These are phyloP conservation scores for Aspergillus ustus DNA, from an alignment of 2,329 filamentous ascomycete species.

Conservation along the genomic window DNA sequence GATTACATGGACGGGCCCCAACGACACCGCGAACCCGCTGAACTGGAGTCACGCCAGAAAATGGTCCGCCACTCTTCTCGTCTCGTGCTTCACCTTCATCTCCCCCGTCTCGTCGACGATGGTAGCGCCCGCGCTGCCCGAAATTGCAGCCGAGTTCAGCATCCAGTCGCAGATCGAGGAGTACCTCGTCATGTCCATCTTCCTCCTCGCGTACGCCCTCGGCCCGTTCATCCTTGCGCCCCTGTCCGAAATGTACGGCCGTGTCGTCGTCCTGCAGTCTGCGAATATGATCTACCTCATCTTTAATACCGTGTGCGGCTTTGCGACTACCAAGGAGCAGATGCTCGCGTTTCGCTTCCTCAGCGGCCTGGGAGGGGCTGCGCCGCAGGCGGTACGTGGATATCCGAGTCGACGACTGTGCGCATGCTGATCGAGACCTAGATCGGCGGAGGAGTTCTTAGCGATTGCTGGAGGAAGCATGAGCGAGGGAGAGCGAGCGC, in stretches of 20 bases:
- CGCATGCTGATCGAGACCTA: constrained; percentile 32
- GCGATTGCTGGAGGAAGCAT: constrained; percentile 64
- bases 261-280: constrained; percentile 20
- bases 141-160: constrained; percentile 58
- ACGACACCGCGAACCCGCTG: constrained; percentile 52
- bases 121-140: constrained; percentile 55
- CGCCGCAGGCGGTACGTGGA: constrained; percentile 18
- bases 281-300: constrained; percentile 23
- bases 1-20: constrained; percentile 36
- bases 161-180: constrained; percentile 51
- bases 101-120: constrained; percentile 68
- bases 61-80: constrained; percentile 60
- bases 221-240: constrained; percentile 26
- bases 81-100: constrained; percentile 64
- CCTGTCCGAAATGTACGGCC: constrained; percentile 26
- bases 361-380: constrained; percentile 62
- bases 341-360: constrained; percentile 60
- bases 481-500: constrained; percentile 66
- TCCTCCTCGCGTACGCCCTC: constrained; percentile 57
- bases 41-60: constrained; percentile 63
- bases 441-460: constrained; percentile 42
- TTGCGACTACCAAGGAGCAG: constrained; percentile 42
- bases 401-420: not conserved
- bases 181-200: constrained; percentile 59
- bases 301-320: constrained; percentile 21